Evolutionary conservation across 345 rosid species (phyloP).

Genomic region (Salix exigua): DNA sequence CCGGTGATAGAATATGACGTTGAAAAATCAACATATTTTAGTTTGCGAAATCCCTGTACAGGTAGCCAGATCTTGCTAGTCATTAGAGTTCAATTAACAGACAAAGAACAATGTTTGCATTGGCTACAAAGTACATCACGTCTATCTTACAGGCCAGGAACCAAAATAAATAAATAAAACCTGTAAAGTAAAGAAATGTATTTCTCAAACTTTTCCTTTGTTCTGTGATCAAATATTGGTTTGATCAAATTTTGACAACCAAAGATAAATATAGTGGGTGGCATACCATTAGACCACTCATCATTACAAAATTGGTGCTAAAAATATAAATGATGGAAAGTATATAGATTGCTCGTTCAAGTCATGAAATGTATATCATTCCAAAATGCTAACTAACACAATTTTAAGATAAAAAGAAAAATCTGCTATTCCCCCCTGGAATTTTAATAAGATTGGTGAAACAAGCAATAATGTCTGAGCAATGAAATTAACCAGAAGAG

Average conservation of each 20-base stretch:
- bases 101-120: neutral
- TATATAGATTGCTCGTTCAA: neutral
- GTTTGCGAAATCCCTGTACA: slow-evolving; percentile 60
- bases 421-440: neutral
- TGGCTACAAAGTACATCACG: neutral
- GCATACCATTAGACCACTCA: neutral
- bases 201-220: neutral
- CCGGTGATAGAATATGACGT: slow-evolving; percentile 67
- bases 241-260: neutral
- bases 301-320: neutral
- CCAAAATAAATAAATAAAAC: neutral
- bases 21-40: slow-evolving; percentile 71
- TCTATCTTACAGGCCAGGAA: neutral
- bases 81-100: neutral
- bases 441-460: neutral
- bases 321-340: neutral
- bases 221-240: neutral
- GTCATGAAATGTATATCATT: neutral
- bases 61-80: slow-evolving; percentile 7
- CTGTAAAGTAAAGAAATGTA: neutral
- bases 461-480: neutral
- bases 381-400: neutral
- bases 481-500: neutral
- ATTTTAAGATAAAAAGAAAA: neutral
- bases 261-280: neutral